Evolutionary conservation across 2,329 filamentous ascomycete genomes (phyloP).

Genomic region (Claviceps arundinis): DNA sequence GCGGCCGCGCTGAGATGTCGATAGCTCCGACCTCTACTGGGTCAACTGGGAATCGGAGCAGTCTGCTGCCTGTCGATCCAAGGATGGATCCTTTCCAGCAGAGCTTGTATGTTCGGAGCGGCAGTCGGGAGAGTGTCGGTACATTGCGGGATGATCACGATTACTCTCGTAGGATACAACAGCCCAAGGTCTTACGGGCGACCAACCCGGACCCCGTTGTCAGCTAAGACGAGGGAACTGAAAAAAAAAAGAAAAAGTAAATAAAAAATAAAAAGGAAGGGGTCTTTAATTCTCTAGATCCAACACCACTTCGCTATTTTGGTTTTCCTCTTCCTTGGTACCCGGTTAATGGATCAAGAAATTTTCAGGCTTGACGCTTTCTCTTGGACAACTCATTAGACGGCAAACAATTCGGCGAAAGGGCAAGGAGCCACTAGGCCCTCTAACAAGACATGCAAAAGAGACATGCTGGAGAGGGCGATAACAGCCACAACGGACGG

Average conservation of each 20-base stretch:
- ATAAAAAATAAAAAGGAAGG: neutral
- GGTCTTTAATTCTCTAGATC: no score
- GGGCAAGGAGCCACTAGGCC: conserved; percentile 18
- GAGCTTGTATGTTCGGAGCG: conserved; percentile 42
- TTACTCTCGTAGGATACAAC: conserved; percentile 47
- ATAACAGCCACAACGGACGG: neutral
- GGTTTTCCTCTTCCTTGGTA: neutral
- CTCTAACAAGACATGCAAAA: conserved; percentile 4
- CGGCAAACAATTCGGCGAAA: conserved; percentile 15
- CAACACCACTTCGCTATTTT: neutral
- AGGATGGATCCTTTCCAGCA: conserved; percentile 48
- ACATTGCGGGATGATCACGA: conserved; percentile 53
- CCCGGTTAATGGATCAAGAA: neutral
- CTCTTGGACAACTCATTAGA: conserved; percentile 14
- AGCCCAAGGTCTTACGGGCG: conserved; percentile 44
- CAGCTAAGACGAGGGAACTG: neutral
- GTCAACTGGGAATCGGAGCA: conserved; percentile 35
- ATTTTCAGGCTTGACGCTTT: neutral
- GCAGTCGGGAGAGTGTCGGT: conserved; percentile 49
- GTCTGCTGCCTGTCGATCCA: conserved; percentile 45
- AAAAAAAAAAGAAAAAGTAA: neutral
- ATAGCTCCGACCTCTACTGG: conserved; percentile 19
- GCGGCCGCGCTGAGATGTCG: conserved; percentile 30
- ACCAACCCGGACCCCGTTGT: conserved; percentile 44
- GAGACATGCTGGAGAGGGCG: neutral